phyloP scores from a whole-genome alignment of 441 rosid species.

The Metrosideros polymorpha region DNA sequence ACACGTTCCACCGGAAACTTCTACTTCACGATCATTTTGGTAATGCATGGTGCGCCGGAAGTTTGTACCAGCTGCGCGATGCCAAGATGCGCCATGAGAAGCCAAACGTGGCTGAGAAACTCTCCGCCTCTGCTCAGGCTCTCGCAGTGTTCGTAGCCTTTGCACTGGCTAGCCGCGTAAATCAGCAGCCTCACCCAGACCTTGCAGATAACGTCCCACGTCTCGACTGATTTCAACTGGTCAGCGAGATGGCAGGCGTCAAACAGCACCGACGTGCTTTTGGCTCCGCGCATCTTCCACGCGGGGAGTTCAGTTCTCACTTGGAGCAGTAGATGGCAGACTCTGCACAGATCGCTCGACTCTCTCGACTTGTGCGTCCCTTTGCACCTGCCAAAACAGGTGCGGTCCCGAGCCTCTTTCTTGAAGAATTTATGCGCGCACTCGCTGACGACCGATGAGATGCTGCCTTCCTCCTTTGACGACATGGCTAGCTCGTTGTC shows the following conservation, averaged over 20 bases:
- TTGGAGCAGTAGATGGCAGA: neutral
- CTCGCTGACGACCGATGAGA: neutral
- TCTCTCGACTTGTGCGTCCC: neutral
- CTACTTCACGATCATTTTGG: neutral
- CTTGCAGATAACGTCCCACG: neutral
- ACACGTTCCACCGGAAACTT: neutral
- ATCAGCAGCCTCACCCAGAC: neutral
- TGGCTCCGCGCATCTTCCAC: neutral
- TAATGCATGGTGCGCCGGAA: neutral
- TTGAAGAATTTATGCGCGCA: neutral
- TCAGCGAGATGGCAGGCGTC: neutral
- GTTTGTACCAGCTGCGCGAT: neutral
- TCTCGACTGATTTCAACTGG: neutral
- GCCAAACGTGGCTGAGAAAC: neutral
- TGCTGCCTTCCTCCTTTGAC: neutral
- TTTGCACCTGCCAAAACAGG: neutral
- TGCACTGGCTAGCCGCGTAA: neutral
- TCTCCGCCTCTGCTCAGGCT: neutral
- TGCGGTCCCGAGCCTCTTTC: neutral
- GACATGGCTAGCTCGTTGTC: neutral
- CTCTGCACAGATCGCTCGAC: neutral
- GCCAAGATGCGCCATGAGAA: neutral
- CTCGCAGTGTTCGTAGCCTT: neutral
- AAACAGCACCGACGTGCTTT: neutral
- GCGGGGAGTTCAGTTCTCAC: neutral